Percentiles rank a stretch among this genome's conserved stretches.
These are phyloP conservation scores for Angophora floribunda DNA, from an alignment of 345 rosid genomes.

Conservation along the genomic window DNA sequence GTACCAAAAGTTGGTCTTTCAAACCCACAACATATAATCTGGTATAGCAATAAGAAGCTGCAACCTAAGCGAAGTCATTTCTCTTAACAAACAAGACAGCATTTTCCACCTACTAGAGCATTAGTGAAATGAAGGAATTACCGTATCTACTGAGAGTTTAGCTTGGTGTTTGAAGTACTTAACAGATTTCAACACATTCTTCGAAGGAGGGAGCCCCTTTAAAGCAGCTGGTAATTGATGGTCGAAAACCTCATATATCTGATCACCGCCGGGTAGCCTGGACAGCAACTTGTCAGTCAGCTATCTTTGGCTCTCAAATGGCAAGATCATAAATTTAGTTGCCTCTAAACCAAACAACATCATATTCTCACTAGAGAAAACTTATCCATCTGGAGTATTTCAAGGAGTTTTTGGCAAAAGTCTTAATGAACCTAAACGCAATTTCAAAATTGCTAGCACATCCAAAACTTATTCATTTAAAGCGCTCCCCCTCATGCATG, in stretches of 20 bases:
- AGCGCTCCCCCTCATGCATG: not conserved
- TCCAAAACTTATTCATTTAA: not conserved
- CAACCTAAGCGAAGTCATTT: not conserved
- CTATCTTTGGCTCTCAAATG: not conserved
- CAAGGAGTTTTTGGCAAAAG: not conserved
- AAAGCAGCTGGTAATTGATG: constrained; percentile 97
- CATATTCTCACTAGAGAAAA: not conserved
- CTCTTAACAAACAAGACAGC: not conserved
- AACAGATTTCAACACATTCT: constrained; percentile 73
- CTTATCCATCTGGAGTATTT: not conserved
- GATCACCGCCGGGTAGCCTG: constrained; percentile 98
- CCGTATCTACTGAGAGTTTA: constrained; percentile 97
- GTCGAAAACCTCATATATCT: constrained; percentile 93
- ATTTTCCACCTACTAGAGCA: not conserved
- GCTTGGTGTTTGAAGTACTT: constrained; percentile 97
- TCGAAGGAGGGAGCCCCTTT: constrained; percentile 86
- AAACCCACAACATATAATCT: not conserved
- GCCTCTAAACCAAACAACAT: not conserved
- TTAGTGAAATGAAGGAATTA: constrained; percentile 14
- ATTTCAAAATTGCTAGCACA: not conserved
- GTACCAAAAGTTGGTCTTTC: not conserved
- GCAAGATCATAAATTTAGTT: not conserved
- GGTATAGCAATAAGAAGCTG: not conserved
- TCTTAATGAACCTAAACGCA: not conserved
- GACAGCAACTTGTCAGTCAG: constrained; percentile 7